Evolutionary conservation across 768 basidiomycete species (phyloP).

Genomic region (Amanita exitialis): DNA sequence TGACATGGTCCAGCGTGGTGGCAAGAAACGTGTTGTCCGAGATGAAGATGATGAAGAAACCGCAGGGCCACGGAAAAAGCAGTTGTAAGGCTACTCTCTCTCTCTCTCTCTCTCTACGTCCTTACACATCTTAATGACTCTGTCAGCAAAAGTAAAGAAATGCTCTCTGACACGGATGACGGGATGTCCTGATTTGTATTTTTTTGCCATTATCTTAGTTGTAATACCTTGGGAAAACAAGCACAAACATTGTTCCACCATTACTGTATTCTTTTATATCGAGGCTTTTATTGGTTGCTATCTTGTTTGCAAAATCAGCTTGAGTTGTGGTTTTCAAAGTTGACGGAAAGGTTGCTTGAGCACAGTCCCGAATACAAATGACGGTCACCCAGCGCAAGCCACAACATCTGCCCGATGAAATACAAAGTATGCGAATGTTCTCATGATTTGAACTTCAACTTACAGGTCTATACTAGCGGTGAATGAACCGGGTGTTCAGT

Average conservation of each 20-base stretch:
- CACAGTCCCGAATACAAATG: slow-evolving; percentile 17
- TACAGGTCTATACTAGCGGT: slow-evolving; percentile 33
- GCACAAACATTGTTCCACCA: neutral
- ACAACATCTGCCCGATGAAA: slow-evolving; percentile 44
- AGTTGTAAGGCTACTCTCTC: slow-evolving; percentile 39
- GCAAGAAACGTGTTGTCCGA: slow-evolving; percentile 68
- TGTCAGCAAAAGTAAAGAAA: slow-evolving; percentile 78
- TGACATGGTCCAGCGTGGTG: slow-evolving; percentile 23
- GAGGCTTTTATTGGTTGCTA: neutral
- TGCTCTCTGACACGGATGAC: slow-evolving; percentile 82
- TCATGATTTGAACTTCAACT: slow-evolving; percentile 1
- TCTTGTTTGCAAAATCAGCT: neutral
- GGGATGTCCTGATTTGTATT: slow-evolving; percentile 47
- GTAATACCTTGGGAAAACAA: neutral
- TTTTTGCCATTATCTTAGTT: slow-evolving; percentile 6
- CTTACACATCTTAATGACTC: slow-evolving; percentile 6
- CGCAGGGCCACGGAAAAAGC: slow-evolving; percentile 63
- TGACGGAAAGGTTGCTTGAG: neutral
- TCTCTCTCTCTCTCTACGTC: slow-evolving; percentile 7
- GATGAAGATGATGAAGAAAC: slow-evolving; percentile 71
- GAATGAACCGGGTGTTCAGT: slow-evolving; percentile 75
- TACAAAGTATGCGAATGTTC: slow-evolving; percentile 30
- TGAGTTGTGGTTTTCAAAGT: neutral
- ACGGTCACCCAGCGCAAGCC: slow-evolving; percentile 53
- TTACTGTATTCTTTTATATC: too few relatives aligned